Conservation (phyloP, 257 asterid genomes). For the Fraxinus cuspidata region DNA sequence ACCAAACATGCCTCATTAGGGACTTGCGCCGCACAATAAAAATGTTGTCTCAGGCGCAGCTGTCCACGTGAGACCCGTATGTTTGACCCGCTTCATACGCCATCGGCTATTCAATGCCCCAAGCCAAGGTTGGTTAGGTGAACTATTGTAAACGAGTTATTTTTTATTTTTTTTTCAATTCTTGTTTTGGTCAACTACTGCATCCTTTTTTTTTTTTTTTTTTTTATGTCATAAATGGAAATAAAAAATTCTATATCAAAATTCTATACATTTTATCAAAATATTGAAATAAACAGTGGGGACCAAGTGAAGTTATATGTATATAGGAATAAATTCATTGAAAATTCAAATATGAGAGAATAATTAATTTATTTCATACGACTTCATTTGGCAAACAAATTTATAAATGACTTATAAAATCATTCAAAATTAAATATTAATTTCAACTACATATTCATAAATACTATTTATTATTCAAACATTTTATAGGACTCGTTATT, state of each 20-base stretch:
- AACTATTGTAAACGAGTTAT: neutral
- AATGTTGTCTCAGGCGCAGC: slow-evolving; percentile 20
- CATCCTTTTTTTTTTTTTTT: too few relatives aligned
- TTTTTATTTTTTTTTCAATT: neutral
- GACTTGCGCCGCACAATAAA: slow-evolving; percentile 43
- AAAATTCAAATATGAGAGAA: too few relatives aligned
- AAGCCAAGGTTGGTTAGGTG: too few relatives aligned
- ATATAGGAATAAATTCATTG: too few relatives aligned
- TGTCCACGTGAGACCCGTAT: slow-evolving; percentile 34
- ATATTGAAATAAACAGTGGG: neutral
- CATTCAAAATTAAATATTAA: too few relatives aligned
- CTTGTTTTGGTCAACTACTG: neutral
- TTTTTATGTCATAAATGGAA: neutral
- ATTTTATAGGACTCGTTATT: too few relatives aligned
- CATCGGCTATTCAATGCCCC: slow-evolving; percentile 30
- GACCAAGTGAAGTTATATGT: neutral
- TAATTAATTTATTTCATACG: too few relatives aligned
- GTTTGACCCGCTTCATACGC: neutral
- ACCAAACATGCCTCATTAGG: slow-evolving; percentile 9
- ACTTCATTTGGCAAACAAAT: too few relatives aligned
- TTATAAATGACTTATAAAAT: too few relatives aligned
- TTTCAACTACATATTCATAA: too few relatives aligned
- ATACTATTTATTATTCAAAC: too few relatives aligned
- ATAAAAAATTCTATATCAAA: neutral
- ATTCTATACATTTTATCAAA: neutral